Percentiles rank a stretch among this genome's conserved stretches.
phyloP scores from a whole-genome alignment of 208 protist species.

The Zelonia costaricensis region DNA sequence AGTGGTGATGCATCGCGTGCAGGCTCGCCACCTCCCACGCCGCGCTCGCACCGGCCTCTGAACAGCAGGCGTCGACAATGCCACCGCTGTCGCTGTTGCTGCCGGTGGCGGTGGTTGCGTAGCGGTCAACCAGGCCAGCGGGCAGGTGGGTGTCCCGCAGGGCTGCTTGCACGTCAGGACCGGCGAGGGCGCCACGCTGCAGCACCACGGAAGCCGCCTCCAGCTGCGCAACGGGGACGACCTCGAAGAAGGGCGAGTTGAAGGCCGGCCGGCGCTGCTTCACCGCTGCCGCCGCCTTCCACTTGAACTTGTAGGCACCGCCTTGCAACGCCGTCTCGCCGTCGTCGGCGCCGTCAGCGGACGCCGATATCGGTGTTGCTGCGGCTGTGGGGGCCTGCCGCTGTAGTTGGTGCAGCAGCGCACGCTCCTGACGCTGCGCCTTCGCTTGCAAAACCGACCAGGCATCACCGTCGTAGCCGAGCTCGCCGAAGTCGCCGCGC shows the following conservation, averaged over 20 bases:
- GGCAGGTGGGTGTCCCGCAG: too few relatives aligned
- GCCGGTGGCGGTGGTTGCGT: background rate
- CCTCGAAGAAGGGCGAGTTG: constrained; percentile 10
- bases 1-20: constrained; percentile 81
- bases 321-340: background rate
- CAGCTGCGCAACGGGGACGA: constrained; percentile 14
- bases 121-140: too few relatives aligned
- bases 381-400: background rate
- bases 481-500: constrained; percentile 85
- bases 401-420: constrained; percentile 5
- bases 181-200: background rate
- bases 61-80: too few relatives aligned
- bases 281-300: constrained; percentile 16
- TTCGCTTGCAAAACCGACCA: constrained; percentile 50
- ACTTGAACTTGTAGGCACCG: constrained; percentile 28
- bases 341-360: background rate
- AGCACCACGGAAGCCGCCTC: constrained; percentile 1
- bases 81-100: background rate
- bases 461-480: constrained; percentile 73
- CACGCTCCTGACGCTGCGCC: constrained; percentile 27
- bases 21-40: constrained; percentile 43
- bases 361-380: background rate
- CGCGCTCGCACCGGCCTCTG: background rate
- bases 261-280: constrained; percentile 22
- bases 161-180: background rate